Evolutionary conservation across 495 filamentous ascomycete species (phyloP).

Genomic region (Penicillium psychrofluorescens): DNA sequence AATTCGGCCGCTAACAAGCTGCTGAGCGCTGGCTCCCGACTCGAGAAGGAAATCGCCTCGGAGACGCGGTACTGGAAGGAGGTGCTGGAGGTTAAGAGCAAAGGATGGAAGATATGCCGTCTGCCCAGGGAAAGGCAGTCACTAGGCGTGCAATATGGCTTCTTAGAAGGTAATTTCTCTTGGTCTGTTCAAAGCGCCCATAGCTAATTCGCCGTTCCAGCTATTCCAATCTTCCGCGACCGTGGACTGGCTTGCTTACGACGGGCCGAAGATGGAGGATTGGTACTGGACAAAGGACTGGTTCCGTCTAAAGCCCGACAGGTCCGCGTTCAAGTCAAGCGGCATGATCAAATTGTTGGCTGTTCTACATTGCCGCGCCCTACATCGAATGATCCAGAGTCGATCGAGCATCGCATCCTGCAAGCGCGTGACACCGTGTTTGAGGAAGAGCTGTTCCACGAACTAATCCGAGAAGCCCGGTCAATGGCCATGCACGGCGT

Average conservation of each 20-base stretch:
- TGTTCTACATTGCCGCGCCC: constrained; percentile 32
- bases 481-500: constrained; percentile 59
- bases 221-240: constrained; percentile 66
- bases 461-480: constrained; percentile 75
- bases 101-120: constrained; percentile 76
- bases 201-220: constrained; percentile 22
- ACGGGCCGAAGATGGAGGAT: constrained; percentile 63
- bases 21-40: constrained; percentile 59
- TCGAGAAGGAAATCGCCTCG: constrained; percentile 66
- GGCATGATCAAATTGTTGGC: constrained; percentile 31
- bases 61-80: constrained; percentile 89
- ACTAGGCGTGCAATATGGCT: constrained; percentile 82
- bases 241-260: constrained; percentile 72
- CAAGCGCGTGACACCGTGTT: constrained; percentile 83
- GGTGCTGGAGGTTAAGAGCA: constrained; percentile 68
- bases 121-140: constrained; percentile 65
- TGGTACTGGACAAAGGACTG: constrained; percentile 66
- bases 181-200: neutral
- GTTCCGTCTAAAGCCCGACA: constrained; percentile 47
- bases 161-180: constrained; percentile 54
- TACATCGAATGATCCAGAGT: constrained; percentile 18
- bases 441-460: constrained; percentile 90
- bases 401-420: constrained; percentile 60
- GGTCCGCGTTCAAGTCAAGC: constrained; percentile 54
- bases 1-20: constrained; percentile 67